Percentiles rank a stretch among this genome's conserved stretches.
These are phyloP conservation scores for Penicillium olsonii DNA, from an alignment of 2,329 filamentous ascomycete species.

Conservation along the genomic window DNA sequence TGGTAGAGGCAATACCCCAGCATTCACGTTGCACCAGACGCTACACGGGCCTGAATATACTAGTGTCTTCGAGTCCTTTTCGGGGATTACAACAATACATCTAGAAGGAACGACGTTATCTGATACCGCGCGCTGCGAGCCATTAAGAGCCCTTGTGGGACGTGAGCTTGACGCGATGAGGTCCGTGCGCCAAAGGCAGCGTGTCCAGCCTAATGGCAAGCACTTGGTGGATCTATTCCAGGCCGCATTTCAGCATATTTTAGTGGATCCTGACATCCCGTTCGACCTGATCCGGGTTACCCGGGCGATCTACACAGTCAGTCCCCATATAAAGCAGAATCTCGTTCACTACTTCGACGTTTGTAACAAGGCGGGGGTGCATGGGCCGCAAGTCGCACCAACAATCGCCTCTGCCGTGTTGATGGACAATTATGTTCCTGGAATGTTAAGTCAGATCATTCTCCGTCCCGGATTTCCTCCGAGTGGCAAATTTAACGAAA, in stretches of 20 bases:
- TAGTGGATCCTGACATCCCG: background rate
- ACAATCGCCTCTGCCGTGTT: slow-evolving; percentile 18
- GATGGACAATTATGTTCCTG: slow-evolving; percentile 26
- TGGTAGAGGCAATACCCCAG: too few relatives aligned
- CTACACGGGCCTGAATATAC: too few relatives aligned
- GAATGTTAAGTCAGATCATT: slow-evolving; percentile 12
- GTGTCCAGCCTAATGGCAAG: background rate
- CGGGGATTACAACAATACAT: too few relatives aligned
- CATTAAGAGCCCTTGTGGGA: too few relatives aligned
- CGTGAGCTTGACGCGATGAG: too few relatives aligned
- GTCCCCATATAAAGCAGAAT: background rate
- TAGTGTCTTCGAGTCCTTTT: too few relatives aligned
- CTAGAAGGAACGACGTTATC: too few relatives aligned
- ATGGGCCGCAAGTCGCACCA: background rate
- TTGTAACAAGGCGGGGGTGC: background rate
- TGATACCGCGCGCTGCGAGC: too few relatives aligned
- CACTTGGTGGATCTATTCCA: background rate
- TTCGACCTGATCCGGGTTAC: background rate
- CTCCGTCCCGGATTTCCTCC: background rate
- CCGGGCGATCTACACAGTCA: background rate
- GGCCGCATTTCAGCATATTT: background rate
- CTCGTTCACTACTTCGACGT: background rate
- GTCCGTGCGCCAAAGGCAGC: too few relatives aligned
- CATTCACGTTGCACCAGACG: too few relatives aligned
- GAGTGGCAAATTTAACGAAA: background rate